phyloP scores from a whole-genome alignment of 1,284 basidiomycete genomes.

The Megacollybia platyphylla region DNA sequence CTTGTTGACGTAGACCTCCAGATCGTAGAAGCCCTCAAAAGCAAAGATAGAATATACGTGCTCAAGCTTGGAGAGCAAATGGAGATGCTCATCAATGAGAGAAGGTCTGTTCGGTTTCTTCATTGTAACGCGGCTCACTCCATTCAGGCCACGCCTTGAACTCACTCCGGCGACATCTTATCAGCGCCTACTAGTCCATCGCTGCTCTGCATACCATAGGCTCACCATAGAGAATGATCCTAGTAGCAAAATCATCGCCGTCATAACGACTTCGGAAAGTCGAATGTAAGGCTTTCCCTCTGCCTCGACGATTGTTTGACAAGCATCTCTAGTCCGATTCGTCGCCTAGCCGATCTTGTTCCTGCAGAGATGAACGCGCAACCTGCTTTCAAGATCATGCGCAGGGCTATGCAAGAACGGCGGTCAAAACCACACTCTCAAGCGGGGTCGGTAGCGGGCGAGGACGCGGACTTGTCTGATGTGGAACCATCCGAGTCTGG shows the following conservation, averaged over 20 bases:
- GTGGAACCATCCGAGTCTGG: slow-evolving; percentile 66
- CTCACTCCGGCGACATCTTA: slow-evolving; percentile 60
- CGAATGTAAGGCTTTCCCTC: slow-evolving; percentile 44
- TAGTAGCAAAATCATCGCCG: slow-evolving; percentile 45
- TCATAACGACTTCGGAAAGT: slow-evolving; percentile 47
- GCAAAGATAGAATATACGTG: slow-evolving; percentile 77
- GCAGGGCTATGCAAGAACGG: slow-evolving; percentile 39
- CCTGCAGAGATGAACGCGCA: slow-evolving; percentile 56
- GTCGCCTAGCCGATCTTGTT: slow-evolving; percentile 63
- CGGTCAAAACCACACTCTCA: slow-evolving; percentile 44
- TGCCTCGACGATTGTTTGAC: slow-evolving; percentile 4
- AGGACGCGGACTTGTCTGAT: slow-evolving; percentile 65
- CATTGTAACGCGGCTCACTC: slow-evolving; percentile 4
- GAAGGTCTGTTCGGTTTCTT: slow-evolving; percentile 27
- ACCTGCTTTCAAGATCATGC: slow-evolving; percentile 80
- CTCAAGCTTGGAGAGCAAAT: slow-evolving; percentile 73
- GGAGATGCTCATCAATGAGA: slow-evolving; percentile 64
- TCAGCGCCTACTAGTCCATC: slow-evolving; percentile 71
- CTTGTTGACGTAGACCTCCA: slow-evolving; percentile 50
- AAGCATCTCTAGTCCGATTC: slow-evolving; percentile 36
- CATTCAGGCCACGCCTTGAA: slow-evolving; percentile 42
- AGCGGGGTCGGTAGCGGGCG: slow-evolving; percentile 53
- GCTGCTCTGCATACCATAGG: slow-evolving; percentile 69
- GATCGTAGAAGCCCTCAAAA: slow-evolving; percentile 71
- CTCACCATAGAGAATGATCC: slow-evolving; percentile 54